Evolutionary conservation across 306 rosid species (phyloP).

Genomic region (Hylodesmum podocarpum): DNA sequence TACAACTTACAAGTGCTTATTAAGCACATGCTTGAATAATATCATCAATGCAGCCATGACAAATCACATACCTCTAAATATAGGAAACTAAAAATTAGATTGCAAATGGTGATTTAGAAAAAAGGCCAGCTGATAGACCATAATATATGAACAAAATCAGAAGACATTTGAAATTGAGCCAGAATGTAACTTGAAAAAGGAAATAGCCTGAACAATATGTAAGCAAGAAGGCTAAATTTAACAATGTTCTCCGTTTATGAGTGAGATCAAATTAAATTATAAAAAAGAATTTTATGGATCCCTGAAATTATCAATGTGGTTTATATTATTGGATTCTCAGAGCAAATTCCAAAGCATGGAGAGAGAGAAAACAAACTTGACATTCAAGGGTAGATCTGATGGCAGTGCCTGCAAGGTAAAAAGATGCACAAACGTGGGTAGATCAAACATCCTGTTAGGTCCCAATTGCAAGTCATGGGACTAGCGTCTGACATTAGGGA

Average conservation of each 20-base stretch:
- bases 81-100: neutral
- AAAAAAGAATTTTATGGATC: neutral
- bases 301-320: neutral
- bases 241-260: neutral
- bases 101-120: neutral
- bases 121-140: neutral
- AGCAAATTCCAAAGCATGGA: neutral
- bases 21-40: neutral
- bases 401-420: neutral
- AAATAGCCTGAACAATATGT: neutral
- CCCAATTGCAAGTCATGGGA: neutral
- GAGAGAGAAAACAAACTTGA: neutral
- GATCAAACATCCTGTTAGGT: neutral
- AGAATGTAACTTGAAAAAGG: neutral
- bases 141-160: neutral
- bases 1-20: neutral
- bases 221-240: neutral
- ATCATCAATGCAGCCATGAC: neutral
- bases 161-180: neutral
- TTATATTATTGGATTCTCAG: neutral
- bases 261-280: neutral
- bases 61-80: neutral
- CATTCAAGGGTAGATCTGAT: neutral
- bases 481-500: neutral
- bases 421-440: neutral